Evolutionary conservation across 2,329 filamentous ascomycete species (phyloP).

Genomic region (Lizonia empirigonia): DNA sequence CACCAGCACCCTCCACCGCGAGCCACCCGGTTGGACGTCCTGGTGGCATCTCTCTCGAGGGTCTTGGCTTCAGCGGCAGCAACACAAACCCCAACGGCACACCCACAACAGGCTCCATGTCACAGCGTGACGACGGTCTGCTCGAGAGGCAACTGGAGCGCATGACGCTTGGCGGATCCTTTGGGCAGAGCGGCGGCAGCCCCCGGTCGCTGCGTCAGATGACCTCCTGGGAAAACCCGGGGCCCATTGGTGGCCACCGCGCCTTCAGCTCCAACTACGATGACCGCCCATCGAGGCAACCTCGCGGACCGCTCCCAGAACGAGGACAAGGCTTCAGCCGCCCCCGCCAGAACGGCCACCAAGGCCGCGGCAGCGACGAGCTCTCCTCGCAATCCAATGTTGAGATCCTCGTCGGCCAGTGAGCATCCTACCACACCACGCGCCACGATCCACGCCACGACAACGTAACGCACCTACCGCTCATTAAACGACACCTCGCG

Average conservation of each 20-base stretch:
- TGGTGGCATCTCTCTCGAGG: constrained; percentile 58
- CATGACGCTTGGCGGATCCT: constrained; percentile 60
- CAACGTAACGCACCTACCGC: constrained; percentile 25
- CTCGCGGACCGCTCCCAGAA: constrained; percentile 65
- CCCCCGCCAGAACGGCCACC: constrained; percentile 65
- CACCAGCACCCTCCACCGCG: constrained; percentile 85
- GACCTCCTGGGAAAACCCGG: constrained; percentile 65
- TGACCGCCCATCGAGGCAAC: constrained; percentile 65
- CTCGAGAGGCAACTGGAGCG: constrained; percentile 68
- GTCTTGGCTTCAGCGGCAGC: constrained; percentile 57
- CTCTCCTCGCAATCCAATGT: constrained; percentile 64
- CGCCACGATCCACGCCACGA: constrained; percentile 17
- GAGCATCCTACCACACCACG: constrained; percentile 22
- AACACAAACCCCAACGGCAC: constrained; percentile 71
- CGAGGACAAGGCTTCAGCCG: constrained; percentile 63
- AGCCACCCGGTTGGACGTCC: constrained; percentile 77
- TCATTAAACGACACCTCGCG: constrained; percentile 29
- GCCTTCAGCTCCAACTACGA: constrained; percentile 67
- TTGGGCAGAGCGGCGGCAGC: constrained; percentile 56
- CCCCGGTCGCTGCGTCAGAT: constrained; percentile 65
- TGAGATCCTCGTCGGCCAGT: constrained; percentile 68
- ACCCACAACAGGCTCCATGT: constrained; percentile 59
- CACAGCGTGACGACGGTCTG: constrained; percentile 62
- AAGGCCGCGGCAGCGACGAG: constrained; percentile 67
- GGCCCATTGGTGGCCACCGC: constrained; percentile 68